phyloP scores from a whole-genome alignment of 1,284 basidiomycete genomes.

The Gymnopus androsaceus region DNA sequence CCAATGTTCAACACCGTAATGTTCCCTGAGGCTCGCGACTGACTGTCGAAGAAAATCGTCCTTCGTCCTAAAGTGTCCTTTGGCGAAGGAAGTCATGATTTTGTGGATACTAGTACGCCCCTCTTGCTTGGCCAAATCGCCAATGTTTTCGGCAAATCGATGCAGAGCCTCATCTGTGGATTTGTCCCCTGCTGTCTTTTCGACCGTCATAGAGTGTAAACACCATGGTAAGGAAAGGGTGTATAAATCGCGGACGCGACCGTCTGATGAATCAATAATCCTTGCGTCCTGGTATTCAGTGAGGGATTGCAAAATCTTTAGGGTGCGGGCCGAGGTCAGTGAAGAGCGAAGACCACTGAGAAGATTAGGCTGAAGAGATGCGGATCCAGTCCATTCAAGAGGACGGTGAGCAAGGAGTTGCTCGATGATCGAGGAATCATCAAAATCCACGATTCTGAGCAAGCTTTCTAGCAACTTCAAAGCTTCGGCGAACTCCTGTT shows the following conservation, averaged over 20 bases:
- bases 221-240: conserved; percentile 88
- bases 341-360: conserved; percentile 84
- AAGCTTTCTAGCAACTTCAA: conserved; percentile 71
- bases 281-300: conserved; percentile 63
- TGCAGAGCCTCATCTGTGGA: conserved; percentile 59
- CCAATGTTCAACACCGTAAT: conserved; percentile 74
- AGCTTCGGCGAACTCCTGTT: conserved; percentile 78
- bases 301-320: conserved; percentile 71
- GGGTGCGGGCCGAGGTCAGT: conserved; percentile 66
- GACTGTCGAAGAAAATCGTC: conserved; percentile 95
- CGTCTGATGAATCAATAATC: conserved; percentile 73
- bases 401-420: conserved; percentile 72
- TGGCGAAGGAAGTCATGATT: conserved; percentile 88
- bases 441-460: conserved; percentile 74
- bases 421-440: conserved; percentile 64
- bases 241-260: conserved; percentile 83
- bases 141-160: conserved; percentile 77
- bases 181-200: conserved; percentile 57
- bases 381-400: conserved; percentile 68
- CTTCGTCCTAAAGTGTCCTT: conserved; percentile 86
- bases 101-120: conserved; percentile 77
- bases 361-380: conserved; percentile 74
- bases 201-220: conserved; percentile 74
- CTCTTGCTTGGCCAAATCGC: conserved; percentile 70
- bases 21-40: conserved; percentile 80